phyloP scores from a whole-genome alignment of 2,329 filamentous ascomycete species.

The Fusarium liriodendri region DNA sequence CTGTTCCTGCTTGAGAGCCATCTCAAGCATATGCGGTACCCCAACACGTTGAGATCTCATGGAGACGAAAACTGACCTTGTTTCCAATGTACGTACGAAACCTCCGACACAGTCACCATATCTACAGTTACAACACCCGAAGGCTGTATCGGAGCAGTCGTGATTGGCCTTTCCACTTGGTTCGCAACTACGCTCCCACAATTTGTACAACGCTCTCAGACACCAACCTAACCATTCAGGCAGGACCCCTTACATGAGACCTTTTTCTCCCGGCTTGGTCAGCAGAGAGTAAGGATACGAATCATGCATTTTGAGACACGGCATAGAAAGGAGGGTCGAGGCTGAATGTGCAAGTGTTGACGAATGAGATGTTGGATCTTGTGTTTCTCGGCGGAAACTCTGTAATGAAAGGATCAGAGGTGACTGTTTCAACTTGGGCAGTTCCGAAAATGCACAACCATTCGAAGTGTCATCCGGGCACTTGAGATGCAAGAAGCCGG shows the following conservation, averaged over 20 bases:
- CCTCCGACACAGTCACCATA: conserved; percentile 10
- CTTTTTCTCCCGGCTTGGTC: not conserved
- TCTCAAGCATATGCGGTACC: not conserved
- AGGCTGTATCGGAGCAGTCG: conserved; percentile 26
- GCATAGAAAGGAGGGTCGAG: not conserved
- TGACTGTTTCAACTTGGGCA: conserved; percentile 32
- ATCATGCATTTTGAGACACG: conserved; percentile 15
- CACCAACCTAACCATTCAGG: conserved; percentile 7
- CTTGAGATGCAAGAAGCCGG: conserved; percentile 35
- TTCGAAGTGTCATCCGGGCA: conserved; percentile 8
- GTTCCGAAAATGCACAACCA: conserved; percentile 35
- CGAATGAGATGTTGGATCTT: not conserved
- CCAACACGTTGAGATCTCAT: not conserved
- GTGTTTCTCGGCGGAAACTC: conserved; percentile 15
- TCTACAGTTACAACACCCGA: conserved; percentile 19
- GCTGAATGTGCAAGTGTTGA: conserved; percentile 3
- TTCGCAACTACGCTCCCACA: conserved; percentile 14
- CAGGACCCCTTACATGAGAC: conserved; percentile 6
- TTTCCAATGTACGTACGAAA: conserved; percentile 3
- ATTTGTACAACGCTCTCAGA: conserved; percentile 27
- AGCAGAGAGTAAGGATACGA: not conserved
- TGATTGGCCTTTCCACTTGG: conserved; percentile 35
- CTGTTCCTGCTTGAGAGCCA: not conserved
- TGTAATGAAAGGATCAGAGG: conserved; percentile 24
- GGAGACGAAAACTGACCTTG: conserved; percentile 31